phyloP scores from a whole-genome alignment of 495 filamentous ascomycete genomes.

The Penicillium goetzii region DNA sequence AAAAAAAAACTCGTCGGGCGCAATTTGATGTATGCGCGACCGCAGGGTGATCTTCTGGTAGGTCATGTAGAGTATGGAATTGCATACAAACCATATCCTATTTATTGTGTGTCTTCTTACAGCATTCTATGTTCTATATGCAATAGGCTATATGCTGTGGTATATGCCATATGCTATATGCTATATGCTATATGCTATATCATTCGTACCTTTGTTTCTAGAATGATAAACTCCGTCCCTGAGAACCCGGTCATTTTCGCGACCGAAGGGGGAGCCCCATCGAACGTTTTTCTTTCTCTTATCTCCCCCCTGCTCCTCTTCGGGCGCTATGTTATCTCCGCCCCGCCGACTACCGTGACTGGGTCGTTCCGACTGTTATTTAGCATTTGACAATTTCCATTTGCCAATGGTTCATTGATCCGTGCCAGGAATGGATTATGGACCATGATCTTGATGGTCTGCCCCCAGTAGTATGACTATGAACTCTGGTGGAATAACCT shows the following conservation, averaged over 20 bases:
- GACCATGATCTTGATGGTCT: not conserved
- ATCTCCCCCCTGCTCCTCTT: slow-evolving; percentile 1
- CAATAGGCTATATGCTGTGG: not conserved
- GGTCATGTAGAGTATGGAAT: not conserved
- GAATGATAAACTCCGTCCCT: not conserved
- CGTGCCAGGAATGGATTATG: not conserved
- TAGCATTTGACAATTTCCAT: not conserved
- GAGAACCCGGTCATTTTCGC: not conserved
- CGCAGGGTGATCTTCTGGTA: not conserved
- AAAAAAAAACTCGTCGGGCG: not conserved
- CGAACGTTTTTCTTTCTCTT: slow-evolving; percentile 6
- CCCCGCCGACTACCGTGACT: slow-evolving; percentile 1
- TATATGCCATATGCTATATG: not conserved
- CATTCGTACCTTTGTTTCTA: not conserved
- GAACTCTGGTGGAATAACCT: not conserved
- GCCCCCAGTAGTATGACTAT: too few relatives aligned
- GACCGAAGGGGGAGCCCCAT: not conserved
- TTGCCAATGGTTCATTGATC: slow-evolving; percentile 2
- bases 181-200: not conserved
- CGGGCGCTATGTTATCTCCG: slow-evolving; percentile 16
- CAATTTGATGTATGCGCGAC: not conserved
- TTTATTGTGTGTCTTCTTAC: too few relatives aligned
- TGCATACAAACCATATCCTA: too few relatives aligned
- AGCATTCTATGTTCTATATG: not conserved
- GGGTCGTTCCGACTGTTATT: slow-evolving; percentile 4